Base-by-base conservation (phyloP, 2,329 filamentous ascomycete genomes). In the Ophiostoma australiae region DNA sequence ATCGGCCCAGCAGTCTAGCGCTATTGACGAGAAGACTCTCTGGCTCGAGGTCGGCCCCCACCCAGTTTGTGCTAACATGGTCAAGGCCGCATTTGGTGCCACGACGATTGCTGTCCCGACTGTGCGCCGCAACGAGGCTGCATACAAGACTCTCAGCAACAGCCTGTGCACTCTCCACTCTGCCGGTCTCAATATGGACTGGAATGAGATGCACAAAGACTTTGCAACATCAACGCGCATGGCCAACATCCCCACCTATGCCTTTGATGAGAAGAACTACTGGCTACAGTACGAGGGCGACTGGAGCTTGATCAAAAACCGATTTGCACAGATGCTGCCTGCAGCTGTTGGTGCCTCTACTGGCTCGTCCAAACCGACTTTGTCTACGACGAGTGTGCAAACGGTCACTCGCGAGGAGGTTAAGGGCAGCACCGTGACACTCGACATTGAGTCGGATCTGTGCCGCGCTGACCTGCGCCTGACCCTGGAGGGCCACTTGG, bases 1-100 rank as follows among this genome's bases (percentile, higher is more conserved):
- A 17, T 82, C 82, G 55, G 89, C 87, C 8, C 84, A 87, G 76
- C 81, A 85, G 68, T 81, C 84, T n/a, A 85, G 84, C 72, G 78
- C 84, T 20, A 86, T 91, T 67, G 84, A 89, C 73, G 86, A 89
- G 73, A 87, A 88, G 79, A 90, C 89, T 6, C 84, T 88, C 39
- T 92, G 87, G 86, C 81, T 93, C 71, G 91, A 93, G 78, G 81
- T 93, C 73, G 91, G 91, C n/a, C 90, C 90, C 52, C 89, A 92
- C 76, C 89, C 90, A 0, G 86, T 92, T 17, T 90, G 87, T 78
- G 84, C 85, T 65, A 85, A 85, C 72, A 89, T 93, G 84, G 84
- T 92, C 74, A 90, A 89, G 81, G 84, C 86, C 20, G 87, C 85
- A 4, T 84, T 91, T 70, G 85, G 85, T 35, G 79, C 80, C 6